These are phyloP conservation scores for Cystobasidiaceae sp. DNA, from an alignment of 1,284 basidiomycete species.

Conservation along the genomic window DNA sequence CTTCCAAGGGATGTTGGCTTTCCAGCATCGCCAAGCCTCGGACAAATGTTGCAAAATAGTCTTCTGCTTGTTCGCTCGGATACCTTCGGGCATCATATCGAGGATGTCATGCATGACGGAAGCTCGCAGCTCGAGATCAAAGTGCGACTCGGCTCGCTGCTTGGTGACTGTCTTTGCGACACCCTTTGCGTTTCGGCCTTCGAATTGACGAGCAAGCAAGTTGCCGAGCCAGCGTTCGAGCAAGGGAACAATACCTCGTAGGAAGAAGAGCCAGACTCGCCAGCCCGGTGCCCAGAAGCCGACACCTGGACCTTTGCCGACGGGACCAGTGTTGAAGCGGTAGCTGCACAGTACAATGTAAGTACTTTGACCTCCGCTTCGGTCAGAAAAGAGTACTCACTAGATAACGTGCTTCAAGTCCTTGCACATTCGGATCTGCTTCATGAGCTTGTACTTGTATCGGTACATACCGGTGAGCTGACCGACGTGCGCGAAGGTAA, in stretches of 20 bases:
- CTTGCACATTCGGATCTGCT: conserved; percentile 99
- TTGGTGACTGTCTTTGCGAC: conserved; percentile 78
- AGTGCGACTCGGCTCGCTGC: conserved; percentile 97
- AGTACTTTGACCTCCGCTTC: too few species aligned
- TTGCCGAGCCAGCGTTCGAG: conserved; percentile 98
- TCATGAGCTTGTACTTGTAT: conserved; percentile 94
- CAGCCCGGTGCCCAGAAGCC: conserved; percentile 99
- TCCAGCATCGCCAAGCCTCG: conserved; percentile 98
- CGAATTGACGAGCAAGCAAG: conserved; percentile 94
- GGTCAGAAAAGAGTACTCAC: conserved; percentile 18
- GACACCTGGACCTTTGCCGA: conserved; percentile 97
- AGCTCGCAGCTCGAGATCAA: conserved; percentile 93
- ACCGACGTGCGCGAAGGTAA: conserved; percentile 95
- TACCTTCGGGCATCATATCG: conserved; percentile 92
- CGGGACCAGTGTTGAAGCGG: conserved; percentile 98
- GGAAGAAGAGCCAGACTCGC: conserved; percentile 99
- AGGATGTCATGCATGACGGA: conserved; percentile 99
- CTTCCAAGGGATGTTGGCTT: conserved; percentile 98
- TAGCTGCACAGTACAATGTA: too few species aligned
- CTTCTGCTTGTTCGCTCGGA: conserved; percentile 98
- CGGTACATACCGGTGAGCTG: conserved; percentile 99
- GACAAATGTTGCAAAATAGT: conserved; percentile 96
- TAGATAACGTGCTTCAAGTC: conserved; percentile 91
- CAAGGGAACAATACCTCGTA: conserved; percentile 95
- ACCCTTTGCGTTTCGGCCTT: conserved; percentile 84